Evolutionary conservation across 140 eudicot species (phyloP), one percentile per base, ranked within the genome.

Genomic region (Stevia rebaudiana): DNA sequence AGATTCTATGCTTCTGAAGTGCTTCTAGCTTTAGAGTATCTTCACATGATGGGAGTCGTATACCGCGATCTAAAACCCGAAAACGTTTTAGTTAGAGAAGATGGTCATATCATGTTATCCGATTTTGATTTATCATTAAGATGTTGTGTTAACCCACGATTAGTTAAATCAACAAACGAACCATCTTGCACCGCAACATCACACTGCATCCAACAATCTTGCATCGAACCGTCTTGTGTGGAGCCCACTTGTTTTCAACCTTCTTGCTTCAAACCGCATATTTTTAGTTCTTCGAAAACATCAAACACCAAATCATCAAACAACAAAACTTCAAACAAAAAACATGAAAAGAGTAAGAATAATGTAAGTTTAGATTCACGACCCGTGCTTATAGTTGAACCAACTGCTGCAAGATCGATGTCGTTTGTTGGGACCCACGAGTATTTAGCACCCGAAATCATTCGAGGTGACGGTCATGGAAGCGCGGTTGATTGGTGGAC

Each of bases 401-500:
- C 98, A 18, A 90, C 95, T 41, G 67, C 84, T 23, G 95, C 98
- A 12, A 78, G 94, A n/a, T 90, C 98, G 57, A 90, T 84, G 98
- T 90, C 98, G 0, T 90, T 87, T 73, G 95, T 90, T 30, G 98
- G 98, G 61, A 90, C 98, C 16, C 95, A 90, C 56, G 98, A 90
- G 74, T 87, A 87, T 59, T 82, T 90, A 71, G 87, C 98, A 70
- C 98, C 98, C 36, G 95, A 90, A 56, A 90, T 90, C 63, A 84
- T 90, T 37, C 80, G 94, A 79, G 98, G 98, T 13, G 98, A 90
- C 22, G 98, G 98, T 25, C 98, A 90, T 70, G 98, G 98, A 11
- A 90, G 98, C 56, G 81, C 95, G 1, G 97, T 90, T 52, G 97
- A 90, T 70, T 90, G 95, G 97, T 90, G 97, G 97, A 90, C 98